Evolutionary conservation across 352 stramenopile species (phyloP), one percentile per base, ranked within the genome.

Genomic region (Saprolegnia parasitica): DNA sequence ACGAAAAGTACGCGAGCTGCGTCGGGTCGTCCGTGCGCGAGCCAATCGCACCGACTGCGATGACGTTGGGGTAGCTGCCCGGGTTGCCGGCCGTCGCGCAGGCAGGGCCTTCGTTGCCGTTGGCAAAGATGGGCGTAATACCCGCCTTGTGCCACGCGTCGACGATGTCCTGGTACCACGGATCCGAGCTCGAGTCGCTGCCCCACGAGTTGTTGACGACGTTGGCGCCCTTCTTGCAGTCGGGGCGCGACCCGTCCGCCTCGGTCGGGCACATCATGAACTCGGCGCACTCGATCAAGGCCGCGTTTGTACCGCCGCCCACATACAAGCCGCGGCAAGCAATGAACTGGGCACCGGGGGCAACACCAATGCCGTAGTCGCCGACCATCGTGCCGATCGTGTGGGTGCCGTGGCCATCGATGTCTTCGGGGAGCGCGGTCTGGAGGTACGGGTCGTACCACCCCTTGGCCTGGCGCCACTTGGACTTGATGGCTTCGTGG

Each of bases 371-470:
- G n/a, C 76, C 76, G 0, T 72, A 66, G 40, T 65, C 40, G 23
- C 73, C 74, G 4, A 65, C 73, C 55, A 77, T 76, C 0, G 71
- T 80, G 20, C 60, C 71, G 15, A 80, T 68, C 23, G 75, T 80
- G 57, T 78, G 73, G n/a, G 73, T 82, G 26, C 76, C 76, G 63
- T 82, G 76, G 49, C 75, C 73, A 37, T 74, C 54, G 26, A 66
- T 55, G 57, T 82, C 76, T 18, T 77, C 60, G 1, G 81, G 81
- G 1, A 74, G 65, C 8, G 70, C 46, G 5, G 32, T 37, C 3
- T 47, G 29, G 5, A 73, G 74, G 40, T 85, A 64, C 1, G 72
- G 68, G 56, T 88, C 80, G 63, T 77, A 86, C 81, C 81, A 88
- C n/a, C 81, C 81, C 24, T 78, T 79, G 35, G 61, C 20, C 1